A percentile compares a stretch with the other conserved stretches of the same genome.
Conservation (phyloP, 2,329 filamentous ascomycete species). For the Sordariomycetes sp. region DNA sequence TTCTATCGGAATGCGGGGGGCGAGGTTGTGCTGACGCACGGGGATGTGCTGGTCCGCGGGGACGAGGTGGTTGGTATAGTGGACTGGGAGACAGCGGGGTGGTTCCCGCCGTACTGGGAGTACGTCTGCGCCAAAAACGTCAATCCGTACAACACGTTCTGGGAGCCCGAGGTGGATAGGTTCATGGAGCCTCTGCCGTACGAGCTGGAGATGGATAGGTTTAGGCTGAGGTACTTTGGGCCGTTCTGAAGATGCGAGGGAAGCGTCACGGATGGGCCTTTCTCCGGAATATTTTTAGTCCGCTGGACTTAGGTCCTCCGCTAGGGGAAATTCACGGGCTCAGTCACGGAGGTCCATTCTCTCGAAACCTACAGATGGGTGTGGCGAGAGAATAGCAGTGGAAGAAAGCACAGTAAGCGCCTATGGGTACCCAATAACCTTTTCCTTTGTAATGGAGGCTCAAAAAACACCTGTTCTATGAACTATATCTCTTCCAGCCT, state of each 20-base stretch:
- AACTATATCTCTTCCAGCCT: no score
- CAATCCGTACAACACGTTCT: constrained; percentile 11
- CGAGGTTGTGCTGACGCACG: not conserved
- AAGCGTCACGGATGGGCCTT: no score
- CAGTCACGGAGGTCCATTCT: no score
- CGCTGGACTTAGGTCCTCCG: no score
- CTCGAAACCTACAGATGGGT: no score
- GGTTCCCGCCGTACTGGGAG: constrained; percentile 8
- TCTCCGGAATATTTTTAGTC: no score
- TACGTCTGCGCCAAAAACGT: constrained; percentile 7
- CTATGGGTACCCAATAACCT: no score
- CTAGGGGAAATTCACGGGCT: no score
- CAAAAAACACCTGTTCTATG: no score
- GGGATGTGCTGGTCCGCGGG: constrained; percentile 13
- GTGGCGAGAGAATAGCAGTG: no score
- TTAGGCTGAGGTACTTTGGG: not conserved
- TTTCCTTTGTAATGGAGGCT: no score
- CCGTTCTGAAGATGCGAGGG: not conserved
- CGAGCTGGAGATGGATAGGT: constrained; percentile 11
- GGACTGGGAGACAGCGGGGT: constrained; percentile 9
- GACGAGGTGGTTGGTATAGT: constrained; percentile 13
- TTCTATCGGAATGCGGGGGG: not conserved
- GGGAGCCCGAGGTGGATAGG: constrained; percentile 9
- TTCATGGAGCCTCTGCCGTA: constrained; percentile 9
- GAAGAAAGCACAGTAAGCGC: no score